Evolutionary conservation across 352 stramenopile species (phyloP), one percentile per base, ranked within the genome.

Genomic region (Phytophthora foliorum): DNA sequence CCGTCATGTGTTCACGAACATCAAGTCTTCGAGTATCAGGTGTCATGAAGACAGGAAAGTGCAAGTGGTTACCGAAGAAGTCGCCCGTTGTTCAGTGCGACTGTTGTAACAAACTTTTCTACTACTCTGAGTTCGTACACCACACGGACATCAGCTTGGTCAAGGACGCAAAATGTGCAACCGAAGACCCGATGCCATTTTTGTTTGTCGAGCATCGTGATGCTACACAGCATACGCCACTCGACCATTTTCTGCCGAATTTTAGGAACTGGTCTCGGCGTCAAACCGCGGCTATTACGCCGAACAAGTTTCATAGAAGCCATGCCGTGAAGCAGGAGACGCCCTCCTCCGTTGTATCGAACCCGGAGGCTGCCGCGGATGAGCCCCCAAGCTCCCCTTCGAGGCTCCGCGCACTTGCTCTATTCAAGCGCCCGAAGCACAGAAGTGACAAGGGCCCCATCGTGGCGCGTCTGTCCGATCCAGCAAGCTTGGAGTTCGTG

Each of bases 201-300:
- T 52, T 77, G 42, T 74, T 77, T 31, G 65, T 72, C n/a, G 41
- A 77, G 49, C 65, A 77, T 39, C 57, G 58, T 27, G 58, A 71
- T 17, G 59, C 25, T 38, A 48, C 38, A 21, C 46, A 59, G 16
- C 42, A 74, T 17, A 68, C 53, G 13, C 57, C 49, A 21, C 58
- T 74, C 8, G 54, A 71, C 1, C 7, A 51, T 0, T 77, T 74
- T 16, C 42, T 39, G 19, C 36, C 58, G 11, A 53, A 34, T 46
- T 41, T 75, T 3, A 54, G 67, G 50, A 58, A 21, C 16, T 75
- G 55, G 62, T 21, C 19, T 6, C 16, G 11, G 13, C 54, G 42
- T 13, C 61, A 71, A 41, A 63, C 56, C 42, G 25, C 21, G 27
- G 51, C 50, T 7, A 67, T 70, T 31, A 65, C 52, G 19, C 51